Conservation (phyloP, 192 early-diverging fungal genomes). For the Coemansia asiatica region DNA sequence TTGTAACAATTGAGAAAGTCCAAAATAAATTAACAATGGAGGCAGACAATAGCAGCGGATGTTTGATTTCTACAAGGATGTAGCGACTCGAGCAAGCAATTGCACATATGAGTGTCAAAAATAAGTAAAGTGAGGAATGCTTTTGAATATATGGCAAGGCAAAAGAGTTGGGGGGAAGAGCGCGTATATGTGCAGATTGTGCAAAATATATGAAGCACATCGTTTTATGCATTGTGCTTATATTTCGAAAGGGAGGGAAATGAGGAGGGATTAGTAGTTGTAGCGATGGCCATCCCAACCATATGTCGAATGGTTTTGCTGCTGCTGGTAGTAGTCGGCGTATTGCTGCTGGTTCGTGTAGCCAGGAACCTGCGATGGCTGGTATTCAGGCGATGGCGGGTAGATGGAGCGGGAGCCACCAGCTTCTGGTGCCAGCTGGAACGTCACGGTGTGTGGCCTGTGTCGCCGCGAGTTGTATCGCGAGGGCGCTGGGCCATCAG, state of each 20-base stretch:
- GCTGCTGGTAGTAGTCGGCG: no score
- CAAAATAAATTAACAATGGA: no score
- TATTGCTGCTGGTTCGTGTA: constrained; percentile 5
- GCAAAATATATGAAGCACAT: not conserved
- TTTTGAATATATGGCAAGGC: no score
- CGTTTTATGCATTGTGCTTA: not conserved
- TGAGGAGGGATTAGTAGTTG: constrained; percentile 14
- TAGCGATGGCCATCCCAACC: constrained; percentile 29
- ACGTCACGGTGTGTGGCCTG: not conserved
- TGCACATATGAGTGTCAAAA: no score
- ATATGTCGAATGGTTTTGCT: constrained; percentile 16
- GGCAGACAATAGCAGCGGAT: no score
- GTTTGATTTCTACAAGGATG: no score
- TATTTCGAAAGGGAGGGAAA: no score
- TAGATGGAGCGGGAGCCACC: constrained; percentile 1
- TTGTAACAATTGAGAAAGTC: no score
- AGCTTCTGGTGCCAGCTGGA: not conserved
- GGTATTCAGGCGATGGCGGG: not conserved
- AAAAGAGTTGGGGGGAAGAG: not conserved
- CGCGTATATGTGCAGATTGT: not conserved
- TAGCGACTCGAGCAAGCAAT: no score
- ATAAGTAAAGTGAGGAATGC: no score
- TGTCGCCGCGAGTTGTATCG: not conserved
- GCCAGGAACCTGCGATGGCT: not conserved
- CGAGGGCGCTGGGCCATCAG: constrained; percentile 1